phyloP scores from a whole-genome alignment of 2,329 filamentous ascomycete genomes.

The Lojkania enalia region DNA sequence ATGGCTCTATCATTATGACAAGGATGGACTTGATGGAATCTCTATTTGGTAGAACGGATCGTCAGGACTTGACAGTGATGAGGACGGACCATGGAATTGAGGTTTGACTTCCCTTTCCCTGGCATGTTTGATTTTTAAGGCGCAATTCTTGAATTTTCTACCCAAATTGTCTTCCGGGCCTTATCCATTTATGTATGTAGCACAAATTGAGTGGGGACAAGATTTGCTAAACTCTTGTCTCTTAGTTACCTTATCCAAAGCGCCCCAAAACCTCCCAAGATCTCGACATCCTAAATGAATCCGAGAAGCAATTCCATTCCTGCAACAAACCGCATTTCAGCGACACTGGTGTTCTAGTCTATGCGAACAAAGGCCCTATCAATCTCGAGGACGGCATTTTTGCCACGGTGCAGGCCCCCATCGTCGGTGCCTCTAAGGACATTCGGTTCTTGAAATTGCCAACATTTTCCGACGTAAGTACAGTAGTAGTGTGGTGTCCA shows the following conservation, averaged over 20 bases:
- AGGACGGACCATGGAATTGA: slow-evolving; percentile 71
- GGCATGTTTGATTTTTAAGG: slow-evolving; percentile 34
- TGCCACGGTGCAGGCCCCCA: slow-evolving; percentile 57
- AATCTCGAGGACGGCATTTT: slow-evolving; percentile 55
- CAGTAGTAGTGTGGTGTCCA: not conserved
- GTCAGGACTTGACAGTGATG: slow-evolving; percentile 54
- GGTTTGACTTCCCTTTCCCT: slow-evolving; percentile 72
- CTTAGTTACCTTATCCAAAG: slow-evolving; percentile 88
- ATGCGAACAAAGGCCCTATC: slow-evolving; percentile 55
- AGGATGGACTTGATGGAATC: slow-evolving; percentile 97
- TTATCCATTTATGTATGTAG: slow-evolving; percentile 48
- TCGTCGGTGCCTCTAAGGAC: slow-evolving; percentile 67
- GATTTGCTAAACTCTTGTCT: slow-evolving; percentile 43
- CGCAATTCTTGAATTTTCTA: slow-evolving; percentile 48
- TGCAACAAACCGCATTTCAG: slow-evolving; percentile 81
- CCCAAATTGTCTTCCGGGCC: slow-evolving; percentile 36
- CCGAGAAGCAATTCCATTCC: slow-evolving; percentile 70
- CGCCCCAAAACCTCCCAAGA: slow-evolving; percentile 69
- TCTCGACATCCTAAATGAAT: slow-evolving; percentile 64
- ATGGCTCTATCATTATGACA: slow-evolving; percentile 70
- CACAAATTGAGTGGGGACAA: slow-evolving; percentile 46
- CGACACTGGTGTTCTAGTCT: slow-evolving; percentile 71
- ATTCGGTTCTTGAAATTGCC: slow-evolving; percentile 67
- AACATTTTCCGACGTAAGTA: slow-evolving; percentile 48
- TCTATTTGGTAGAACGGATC: slow-evolving; percentile 69